Evolutionary conservation across 2,329 filamentous ascomycete genomes (phyloP).

Genomic region (Periglandula ipomoeae): DNA sequence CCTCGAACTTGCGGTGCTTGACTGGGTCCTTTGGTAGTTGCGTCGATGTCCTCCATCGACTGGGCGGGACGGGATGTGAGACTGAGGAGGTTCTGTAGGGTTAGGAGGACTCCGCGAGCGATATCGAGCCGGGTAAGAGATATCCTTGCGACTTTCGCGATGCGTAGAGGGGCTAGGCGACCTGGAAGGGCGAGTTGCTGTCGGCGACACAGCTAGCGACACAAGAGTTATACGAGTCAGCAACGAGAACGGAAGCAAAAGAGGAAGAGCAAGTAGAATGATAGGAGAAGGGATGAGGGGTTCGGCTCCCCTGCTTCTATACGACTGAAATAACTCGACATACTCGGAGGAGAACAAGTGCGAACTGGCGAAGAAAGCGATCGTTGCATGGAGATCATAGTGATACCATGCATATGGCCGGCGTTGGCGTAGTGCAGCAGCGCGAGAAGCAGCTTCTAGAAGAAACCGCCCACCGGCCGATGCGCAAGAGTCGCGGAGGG

Average conservation of each 20-base stretch:
- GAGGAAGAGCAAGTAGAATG: not conserved
- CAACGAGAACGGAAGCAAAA: constrained; percentile 7
- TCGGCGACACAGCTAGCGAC: constrained; percentile 23
- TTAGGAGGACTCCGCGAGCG: constrained; percentile 47
- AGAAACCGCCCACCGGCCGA: constrained; percentile 16
- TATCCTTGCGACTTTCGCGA: constrained; percentile 33
- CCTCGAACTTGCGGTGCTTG: constrained; percentile 29
- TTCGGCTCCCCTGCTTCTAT: not conserved
- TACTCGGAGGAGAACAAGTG: constrained; percentile 50
- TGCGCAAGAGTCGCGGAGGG: constrained; percentile 1
- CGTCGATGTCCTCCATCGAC: constrained; percentile 34
- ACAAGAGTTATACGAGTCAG: constrained; percentile 19
- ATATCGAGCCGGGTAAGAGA: constrained; percentile 37
- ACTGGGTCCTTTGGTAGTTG: constrained; percentile 27
- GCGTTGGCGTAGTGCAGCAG: constrained; percentile 22
- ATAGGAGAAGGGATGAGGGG: not conserved
- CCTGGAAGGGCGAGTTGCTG: constrained; percentile 31
- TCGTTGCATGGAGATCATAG: constrained; percentile 54
- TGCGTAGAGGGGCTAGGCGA: constrained; percentile 47
- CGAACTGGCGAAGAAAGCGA: constrained; percentile 54
- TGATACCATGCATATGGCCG: constrained; percentile 33
- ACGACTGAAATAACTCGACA: constrained; percentile 24
- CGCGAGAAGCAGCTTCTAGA: constrained; percentile 21
- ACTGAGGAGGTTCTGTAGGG: constrained; percentile 33
- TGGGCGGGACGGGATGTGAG: constrained; percentile 31